Percentiles rank a stretch among this genome's conserved stretches.
Conservation (phyloP, 1,284 basidiomycete genomes). For the Fistulina hepatica region DNA sequence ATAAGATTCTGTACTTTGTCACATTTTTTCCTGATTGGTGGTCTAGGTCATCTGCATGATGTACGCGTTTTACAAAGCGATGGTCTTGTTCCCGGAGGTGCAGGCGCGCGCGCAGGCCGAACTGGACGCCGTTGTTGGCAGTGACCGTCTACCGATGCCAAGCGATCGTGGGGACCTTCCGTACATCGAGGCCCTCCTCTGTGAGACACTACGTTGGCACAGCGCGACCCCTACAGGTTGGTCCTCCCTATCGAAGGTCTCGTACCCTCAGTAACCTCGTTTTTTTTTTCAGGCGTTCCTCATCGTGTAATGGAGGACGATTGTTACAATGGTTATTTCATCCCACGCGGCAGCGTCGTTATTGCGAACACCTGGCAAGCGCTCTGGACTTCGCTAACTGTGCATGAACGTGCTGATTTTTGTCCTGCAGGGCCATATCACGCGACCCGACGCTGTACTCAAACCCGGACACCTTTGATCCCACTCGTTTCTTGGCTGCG, state of each 20-base stretch:
- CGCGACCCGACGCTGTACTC: conserved; percentile 20
- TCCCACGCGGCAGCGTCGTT: conserved; percentile 27
- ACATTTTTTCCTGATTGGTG: no score
- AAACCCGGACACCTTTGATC: conserved; percentile 21
- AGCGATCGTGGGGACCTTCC: conserved; percentile 20
- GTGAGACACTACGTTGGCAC: conserved; percentile 24
- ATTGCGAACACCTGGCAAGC: conserved; percentile 22
- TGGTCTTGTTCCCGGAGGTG: conserved; percentile 22
- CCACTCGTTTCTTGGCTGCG: conserved; percentile 18
- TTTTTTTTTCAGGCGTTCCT: conserved; percentile 22
- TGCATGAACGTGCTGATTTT: conserved; percentile 20
- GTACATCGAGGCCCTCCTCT: conserved; percentile 22
- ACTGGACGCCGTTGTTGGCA: conserved; percentile 21
- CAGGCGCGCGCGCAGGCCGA: conserved; percentile 21
- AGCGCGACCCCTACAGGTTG: conserved; percentile 15
- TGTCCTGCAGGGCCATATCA: background rate
- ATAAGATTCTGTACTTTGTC: no score
- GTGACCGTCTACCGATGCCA: conserved; percentile 20
- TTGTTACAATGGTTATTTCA: conserved; percentile 23
- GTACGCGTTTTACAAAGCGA: conserved; percentile 8
- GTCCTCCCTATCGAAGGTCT: background rate
- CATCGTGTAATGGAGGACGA: conserved; percentile 28
- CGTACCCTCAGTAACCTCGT: no score
- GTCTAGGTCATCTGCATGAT: background rate
- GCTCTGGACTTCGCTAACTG: background rate